Base-by-base conservation (phyloP, 1,139 yeast genomes). In the Sporopachydermia cereana region DNA sequence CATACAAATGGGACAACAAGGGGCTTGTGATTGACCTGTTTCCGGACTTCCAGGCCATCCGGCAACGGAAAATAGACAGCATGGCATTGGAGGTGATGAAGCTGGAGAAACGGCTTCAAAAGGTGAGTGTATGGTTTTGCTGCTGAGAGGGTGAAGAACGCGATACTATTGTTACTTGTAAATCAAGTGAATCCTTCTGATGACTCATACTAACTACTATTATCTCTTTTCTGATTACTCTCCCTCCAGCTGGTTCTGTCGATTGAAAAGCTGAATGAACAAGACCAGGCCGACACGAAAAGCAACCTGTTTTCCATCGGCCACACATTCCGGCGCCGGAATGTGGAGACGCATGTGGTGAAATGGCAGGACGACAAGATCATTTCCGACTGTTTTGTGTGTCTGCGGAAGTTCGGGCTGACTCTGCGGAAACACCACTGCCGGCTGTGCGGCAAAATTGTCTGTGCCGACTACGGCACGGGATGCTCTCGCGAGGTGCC, bases 381-480 rank as follows among this genome's bases (percentile, higher is more conserved):
- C 2, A 71, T 72, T 0, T 54, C 66, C 0, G 64, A 68, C 49
- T 91, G 98, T 58, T 68, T 75, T 2, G 66, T 84, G 3, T 91
- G 98, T 55, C 60, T 66, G 21, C 66, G 69, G 12, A 56, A 58
- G 31, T 91, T 86, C 59, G 70, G 70, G 24, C 63, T 83, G 43
- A 59, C 81, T 3, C 58, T 76, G 20, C 68, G 96, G 47, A 86
- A 84, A 53, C 97, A 91, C 57, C 96, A 86, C 58, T 86, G 96
- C 58, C 67, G 95, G 29, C 60, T 85, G 29, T 91, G 97, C 64
- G 97, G 97, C 0, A 58, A 63, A 27, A 74, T 84, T 1, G 88
- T 86, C 0, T 89, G 97, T 63, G 94, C 84, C 36, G 82, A 80
- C 54, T 57, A 72, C 0, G 54, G 54, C 2, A 67, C 71, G 0